Conservation (phyloP, 78 protist genomes). For the Cavenderia fasciculata region DNA sequence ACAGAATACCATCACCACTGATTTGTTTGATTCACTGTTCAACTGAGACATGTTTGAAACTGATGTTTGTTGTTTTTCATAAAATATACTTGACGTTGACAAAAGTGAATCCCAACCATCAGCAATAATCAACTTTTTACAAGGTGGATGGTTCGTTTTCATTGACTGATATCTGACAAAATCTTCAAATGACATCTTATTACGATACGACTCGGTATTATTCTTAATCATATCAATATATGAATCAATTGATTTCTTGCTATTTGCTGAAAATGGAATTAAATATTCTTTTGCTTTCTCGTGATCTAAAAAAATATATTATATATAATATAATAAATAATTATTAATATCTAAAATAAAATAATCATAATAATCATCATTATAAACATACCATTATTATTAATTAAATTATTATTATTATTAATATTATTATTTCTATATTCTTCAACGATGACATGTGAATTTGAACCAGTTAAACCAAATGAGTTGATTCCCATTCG, state of each 20-base stretch:
- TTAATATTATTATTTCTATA: not conserved
- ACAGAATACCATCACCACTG: slow-evolving; percentile 55
- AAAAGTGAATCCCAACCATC: slow-evolving; percentile 32
- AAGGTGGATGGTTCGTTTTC: not conserved
- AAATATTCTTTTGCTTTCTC: slow-evolving; percentile 5
- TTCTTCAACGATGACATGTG: slow-evolving; percentile 27
- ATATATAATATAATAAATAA: not conserved
- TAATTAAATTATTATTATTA: not conserved
- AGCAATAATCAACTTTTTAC: slow-evolving; percentile 10
- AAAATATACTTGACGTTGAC: slow-evolving; percentile 3
- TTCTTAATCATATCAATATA: not conserved
- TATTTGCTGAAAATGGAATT: slow-evolving; percentile 55
- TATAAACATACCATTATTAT: not conserved
- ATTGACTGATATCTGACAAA: slow-evolving; percentile 42
- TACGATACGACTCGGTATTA: not conserved
- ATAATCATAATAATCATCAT: too few relatives aligned
- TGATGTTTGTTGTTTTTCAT: too few relatives aligned
- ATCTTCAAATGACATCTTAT: slow-evolving; percentile 2
- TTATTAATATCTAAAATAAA: too few relatives aligned
- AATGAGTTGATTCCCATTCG: slow-evolving; percentile 45
- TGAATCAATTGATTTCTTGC: slow-evolving; percentile 12
- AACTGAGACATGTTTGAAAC: too few relatives aligned
- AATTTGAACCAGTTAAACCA: slow-evolving; percentile 41
- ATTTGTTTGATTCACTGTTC: not conserved
- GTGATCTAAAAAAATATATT: not conserved